Percentiles rank a stretch among this genome's conserved stretches.
Conservation (phyloP, 805 yeast species). For the Candida anglica region DNA sequence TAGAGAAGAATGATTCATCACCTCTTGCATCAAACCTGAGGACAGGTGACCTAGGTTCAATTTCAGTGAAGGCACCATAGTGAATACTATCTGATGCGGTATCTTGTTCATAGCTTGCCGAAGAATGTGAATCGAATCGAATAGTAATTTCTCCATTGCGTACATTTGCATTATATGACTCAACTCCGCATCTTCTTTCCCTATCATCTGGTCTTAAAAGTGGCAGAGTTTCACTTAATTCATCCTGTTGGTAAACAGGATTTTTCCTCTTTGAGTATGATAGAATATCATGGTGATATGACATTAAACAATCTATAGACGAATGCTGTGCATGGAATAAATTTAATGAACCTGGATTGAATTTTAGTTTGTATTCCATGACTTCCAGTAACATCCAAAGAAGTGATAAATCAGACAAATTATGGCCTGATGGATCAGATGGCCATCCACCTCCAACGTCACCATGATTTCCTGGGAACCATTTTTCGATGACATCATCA, state of each 20-base stretch:
- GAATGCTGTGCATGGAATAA: conserved; percentile 39
- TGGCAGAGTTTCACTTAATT: not conserved
- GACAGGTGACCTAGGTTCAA: conserved; percentile 11
- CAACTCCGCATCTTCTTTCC: no score
- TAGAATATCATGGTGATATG: conserved; percentile 51
- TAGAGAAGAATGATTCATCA: conserved; percentile 13
- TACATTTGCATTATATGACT: not conserved
- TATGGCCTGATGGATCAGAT: conserved; percentile 40
- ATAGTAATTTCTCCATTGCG: not conserved
- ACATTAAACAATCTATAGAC: conserved; percentile 37
- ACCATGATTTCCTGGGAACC: conserved; percentile 70
- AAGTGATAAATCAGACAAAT: conserved; percentile 47
- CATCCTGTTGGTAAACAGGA: not conserved
- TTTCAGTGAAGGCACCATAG: no score
- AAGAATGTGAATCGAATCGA: not conserved
- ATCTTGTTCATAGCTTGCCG: not conserved
- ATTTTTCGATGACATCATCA: conserved; percentile 44
- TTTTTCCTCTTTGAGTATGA: conserved; percentile 9
- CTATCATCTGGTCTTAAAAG: no score
- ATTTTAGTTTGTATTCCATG: conserved; percentile 44
- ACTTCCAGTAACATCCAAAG: conserved; percentile 63
- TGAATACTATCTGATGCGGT: not conserved
- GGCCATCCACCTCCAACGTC: conserved; percentile 72
- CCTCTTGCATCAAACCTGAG: conserved; percentile 38
- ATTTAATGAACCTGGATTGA: conserved; percentile 36